Conservation (phyloP, 148 eudicot species). For the Fagopyrum tataricum region DNA sequence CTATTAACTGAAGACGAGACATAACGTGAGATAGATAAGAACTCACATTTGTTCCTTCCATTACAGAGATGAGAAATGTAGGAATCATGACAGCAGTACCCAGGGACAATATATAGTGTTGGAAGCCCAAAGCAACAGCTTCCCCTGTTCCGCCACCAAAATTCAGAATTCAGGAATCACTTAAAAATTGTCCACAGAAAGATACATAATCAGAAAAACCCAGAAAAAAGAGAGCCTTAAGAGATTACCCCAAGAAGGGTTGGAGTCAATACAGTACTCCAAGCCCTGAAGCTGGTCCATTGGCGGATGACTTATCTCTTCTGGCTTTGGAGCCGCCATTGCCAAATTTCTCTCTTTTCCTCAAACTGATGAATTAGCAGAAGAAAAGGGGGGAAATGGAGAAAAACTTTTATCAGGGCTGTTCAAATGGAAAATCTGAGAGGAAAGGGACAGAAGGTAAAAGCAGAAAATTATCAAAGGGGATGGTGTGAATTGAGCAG, state of each 20-base stretch:
- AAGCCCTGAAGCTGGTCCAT: conserved; percentile 96
- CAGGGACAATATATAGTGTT: conserved; percentile 78
- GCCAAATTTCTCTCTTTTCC: background rate
- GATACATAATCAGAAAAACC: background rate
- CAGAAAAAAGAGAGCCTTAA: conserved; percentile 2
- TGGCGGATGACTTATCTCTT: conserved; percentile 85
- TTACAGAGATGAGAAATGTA: conserved; percentile 69
- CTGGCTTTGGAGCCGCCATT: conserved; percentile 72
- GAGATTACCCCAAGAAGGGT: conserved; percentile 87
- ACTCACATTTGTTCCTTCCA: conserved; percentile 90
- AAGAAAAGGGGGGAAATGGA: background rate
- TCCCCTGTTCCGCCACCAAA: conserved; percentile 58
- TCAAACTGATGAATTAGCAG: conserved; percentile 15
- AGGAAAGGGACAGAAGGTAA: conserved; percentile 12
- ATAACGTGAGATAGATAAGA: background rate
- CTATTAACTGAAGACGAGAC: background rate
- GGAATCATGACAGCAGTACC: conserved; percentile 98
- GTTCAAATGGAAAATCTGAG: background rate
- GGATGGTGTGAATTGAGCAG: background rate
- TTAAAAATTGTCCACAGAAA: background rate
- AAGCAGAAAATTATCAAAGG: conserved; percentile 13
- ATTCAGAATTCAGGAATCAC: background rate
- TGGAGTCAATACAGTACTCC: conserved; percentile 96
- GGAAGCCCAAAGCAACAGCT: conserved; percentile 79
- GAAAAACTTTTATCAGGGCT: conserved; percentile 4